Evolutionary conservation across 2,329 filamentous ascomycete genomes (phyloP).

Genomic region (Cladophialophora exuberans): DNA sequence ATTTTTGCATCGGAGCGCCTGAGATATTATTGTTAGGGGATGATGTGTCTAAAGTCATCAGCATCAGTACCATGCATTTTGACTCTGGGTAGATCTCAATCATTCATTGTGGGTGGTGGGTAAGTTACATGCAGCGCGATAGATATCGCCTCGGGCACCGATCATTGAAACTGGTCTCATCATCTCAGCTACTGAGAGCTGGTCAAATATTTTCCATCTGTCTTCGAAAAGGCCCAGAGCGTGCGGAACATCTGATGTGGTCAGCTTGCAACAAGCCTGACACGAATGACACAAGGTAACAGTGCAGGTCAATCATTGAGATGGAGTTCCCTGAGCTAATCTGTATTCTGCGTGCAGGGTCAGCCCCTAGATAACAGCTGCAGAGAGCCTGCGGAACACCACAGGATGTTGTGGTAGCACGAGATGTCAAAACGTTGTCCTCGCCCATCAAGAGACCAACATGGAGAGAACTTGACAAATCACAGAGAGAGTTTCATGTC

Average conservation of each 20-base stretch:
- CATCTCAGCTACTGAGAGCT: too few species aligned
- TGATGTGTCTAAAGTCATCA: too few species aligned
- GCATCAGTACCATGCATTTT: too few species aligned
- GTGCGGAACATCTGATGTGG: slow-evolving; percentile 14
- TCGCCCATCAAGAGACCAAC: slow-evolving; percentile 11
- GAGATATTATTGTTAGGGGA: too few species aligned
- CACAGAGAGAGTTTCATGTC: slow-evolving; percentile 19
- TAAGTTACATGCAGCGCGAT: too few species aligned
- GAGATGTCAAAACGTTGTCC: slow-evolving; percentile 28
- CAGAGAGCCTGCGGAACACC: slow-evolving; percentile 27
- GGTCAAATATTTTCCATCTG: too few species aligned
- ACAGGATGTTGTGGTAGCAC: slow-evolving; percentile 22
- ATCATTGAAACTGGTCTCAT: too few species aligned
- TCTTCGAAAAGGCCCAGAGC: neutral
- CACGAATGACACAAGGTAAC: slow-evolving; percentile 24
- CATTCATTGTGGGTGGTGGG: too few species aligned
- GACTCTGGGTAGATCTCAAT: too few species aligned
- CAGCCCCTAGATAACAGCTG: slow-evolving; percentile 26
- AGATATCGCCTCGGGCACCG: too few species aligned
- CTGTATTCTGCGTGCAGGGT: slow-evolving; percentile 15
- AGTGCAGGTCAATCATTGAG: slow-evolving; percentile 11
- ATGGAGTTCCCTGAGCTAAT: slow-evolving; percentile 8
- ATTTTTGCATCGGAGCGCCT: too few species aligned
- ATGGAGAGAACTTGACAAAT: slow-evolving; percentile 26
- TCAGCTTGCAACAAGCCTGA: slow-evolving; percentile 12